Conservation (phyloP, 352 stramenopile species). For the Phytophthora lateralis region DNA sequence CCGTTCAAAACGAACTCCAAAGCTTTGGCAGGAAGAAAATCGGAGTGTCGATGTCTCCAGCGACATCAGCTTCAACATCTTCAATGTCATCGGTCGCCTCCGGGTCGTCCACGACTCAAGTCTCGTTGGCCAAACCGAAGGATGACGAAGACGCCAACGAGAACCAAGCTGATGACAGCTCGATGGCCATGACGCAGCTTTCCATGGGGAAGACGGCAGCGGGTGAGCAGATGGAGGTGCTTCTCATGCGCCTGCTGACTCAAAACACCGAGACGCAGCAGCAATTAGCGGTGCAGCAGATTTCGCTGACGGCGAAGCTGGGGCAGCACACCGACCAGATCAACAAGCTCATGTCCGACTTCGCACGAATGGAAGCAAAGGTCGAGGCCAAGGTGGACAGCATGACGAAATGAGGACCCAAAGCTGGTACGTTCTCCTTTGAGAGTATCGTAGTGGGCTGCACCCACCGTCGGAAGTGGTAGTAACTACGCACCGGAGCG, state of each 20-base stretch:
- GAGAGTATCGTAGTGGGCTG: neutral
- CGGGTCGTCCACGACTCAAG: conserved; percentile 16
- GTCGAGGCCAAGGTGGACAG: conserved; percentile 51
- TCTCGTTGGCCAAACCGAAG: conserved; percentile 6
- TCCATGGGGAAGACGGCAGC: conserved; percentile 34
- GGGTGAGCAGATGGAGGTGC: conserved; percentile 64
- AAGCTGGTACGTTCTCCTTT: neutral
- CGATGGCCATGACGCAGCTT: conserved; percentile 32
- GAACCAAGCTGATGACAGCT: conserved; percentile 8
- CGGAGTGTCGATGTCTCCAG: conserved; percentile 21
- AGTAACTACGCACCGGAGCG: neutral
- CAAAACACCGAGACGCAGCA: conserved; percentile 87
- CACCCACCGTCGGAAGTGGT: conserved; percentile 14
- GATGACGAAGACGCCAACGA: conserved; percentile 8
- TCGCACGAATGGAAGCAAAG: conserved; percentile 82
- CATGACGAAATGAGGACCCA: conserved; percentile 30
- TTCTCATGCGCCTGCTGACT: conserved; percentile 82
- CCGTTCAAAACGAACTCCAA: conserved; percentile 16
- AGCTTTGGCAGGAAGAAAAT: conserved; percentile 22
- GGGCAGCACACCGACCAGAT: conserved; percentile 75
- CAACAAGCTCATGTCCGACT: conserved; percentile 73
- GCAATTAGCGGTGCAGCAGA: conserved; percentile 78
- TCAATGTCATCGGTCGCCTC: conserved; percentile 42
- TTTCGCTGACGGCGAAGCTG: conserved; percentile 67
- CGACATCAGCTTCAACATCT: conserved; percentile 30